A percentile compares a stretch with the other conserved stretches of the same genome.
Conservation (phyloP, 768 basidiomycete species). For the Rhizopogon sp. region DNA sequence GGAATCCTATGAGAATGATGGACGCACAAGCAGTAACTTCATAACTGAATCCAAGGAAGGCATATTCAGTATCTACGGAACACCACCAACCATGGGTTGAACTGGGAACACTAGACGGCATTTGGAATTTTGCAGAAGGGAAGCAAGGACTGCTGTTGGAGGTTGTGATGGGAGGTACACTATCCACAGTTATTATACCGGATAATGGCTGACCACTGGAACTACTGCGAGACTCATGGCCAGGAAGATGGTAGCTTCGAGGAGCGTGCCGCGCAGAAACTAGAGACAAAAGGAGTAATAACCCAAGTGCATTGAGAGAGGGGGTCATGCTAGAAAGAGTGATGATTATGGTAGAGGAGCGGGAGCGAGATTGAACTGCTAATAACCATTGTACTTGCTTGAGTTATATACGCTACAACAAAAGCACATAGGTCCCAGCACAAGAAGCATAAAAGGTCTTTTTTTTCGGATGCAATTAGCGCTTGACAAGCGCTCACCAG, state of each 20-base stretch:
- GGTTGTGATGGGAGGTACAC: neutral
- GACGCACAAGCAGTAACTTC: conserved; percentile 60
- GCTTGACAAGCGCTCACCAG: too few species aligned
- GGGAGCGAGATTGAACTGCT: neutral
- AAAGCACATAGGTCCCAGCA: too few species aligned
- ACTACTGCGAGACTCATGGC: neutral
- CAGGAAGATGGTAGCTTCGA: conserved; percentile 7
- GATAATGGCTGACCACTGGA: neutral
- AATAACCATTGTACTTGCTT: too few species aligned
- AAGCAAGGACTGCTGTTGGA: conserved; percentile 18
- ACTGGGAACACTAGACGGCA: conserved; percentile 45
- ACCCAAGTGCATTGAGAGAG: neutral
- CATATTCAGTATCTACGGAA: conserved; percentile 56
- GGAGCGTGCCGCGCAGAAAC: conserved; percentile 11
- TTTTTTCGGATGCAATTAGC: too few species aligned
- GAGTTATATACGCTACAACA: too few species aligned
- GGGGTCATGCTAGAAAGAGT: conserved; percentile 9
- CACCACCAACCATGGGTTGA: conserved; percentile 62
- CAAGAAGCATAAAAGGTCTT: too few species aligned
- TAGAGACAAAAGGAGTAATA: conserved; percentile 9
- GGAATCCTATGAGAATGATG: neutral
- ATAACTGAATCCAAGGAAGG: conserved; percentile 75
- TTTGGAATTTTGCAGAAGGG: conserved; percentile 42
- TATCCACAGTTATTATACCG: neutral
- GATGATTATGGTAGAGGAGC: neutral